Evolutionary conservation across 106 monocot species (phyloP), one percentile per base, ranked within the genome.

Genomic region (Chionographis japonica): DNA sequence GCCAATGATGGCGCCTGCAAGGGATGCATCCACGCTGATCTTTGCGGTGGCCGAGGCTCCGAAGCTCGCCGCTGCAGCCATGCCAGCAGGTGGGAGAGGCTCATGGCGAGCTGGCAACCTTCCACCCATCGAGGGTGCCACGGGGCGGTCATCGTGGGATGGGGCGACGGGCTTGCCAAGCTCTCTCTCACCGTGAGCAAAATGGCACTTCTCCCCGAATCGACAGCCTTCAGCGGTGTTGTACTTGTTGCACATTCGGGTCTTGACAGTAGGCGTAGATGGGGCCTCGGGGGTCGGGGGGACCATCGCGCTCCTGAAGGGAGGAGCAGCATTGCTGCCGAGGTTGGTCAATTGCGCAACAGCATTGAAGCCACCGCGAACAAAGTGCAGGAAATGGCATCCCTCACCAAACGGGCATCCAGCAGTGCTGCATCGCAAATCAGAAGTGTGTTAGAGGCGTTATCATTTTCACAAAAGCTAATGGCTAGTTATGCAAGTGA

Each of bases 41-140:
- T 82, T 82, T 15, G 77, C 77, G 20, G 82, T 78, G 40, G 84
- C 84, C 5, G 79, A 79, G 18, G 84, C 84, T 35, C 84, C 84
- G 68, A 84, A 84, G 54, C 63, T 72, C 0, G 65, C 59, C 1
- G 80, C 57, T 4, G 75, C 66, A 27, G 15, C 60, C 3, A 71
- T 36, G 4, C 52, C 59, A 53, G 67, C 51, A 18, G 79, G 67
- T 6, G 75, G 78, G 1, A 60, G 67, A 1, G 59, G 65, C 11
- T 80, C 74, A 35, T 41, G 4, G 36, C 50, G 67, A 13, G 67
- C 78, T 14, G 57, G 18, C 40, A 70, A 4, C 37, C 76, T 62
- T 56, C 66, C 66, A n/a, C 37, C 42, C 62, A 68, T 42, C 3
- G 56, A 52, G 8, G 71, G 67, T 4, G 74, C 40, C 17, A 19